Conservation (phyloP, 1,139 yeast genomes). For the Taphrina flavorubra region DNA sequence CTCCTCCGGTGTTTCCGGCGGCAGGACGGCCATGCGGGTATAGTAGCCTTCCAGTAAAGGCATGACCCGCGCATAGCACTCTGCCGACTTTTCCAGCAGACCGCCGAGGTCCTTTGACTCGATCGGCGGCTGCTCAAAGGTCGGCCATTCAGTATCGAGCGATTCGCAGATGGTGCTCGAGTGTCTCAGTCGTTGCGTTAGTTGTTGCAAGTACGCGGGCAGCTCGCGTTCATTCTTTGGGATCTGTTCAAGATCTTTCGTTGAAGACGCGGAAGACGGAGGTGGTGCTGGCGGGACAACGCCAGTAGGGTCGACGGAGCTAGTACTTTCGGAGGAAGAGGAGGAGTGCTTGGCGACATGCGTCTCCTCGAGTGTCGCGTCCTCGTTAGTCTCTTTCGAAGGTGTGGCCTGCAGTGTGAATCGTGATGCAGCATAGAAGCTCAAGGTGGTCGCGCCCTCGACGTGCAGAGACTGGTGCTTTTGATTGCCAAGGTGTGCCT, state of each 20-base stretch:
- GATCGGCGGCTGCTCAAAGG: conserved; percentile 23
- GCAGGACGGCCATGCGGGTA: conserved; percentile 17
- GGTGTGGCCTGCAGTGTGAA: background rate
- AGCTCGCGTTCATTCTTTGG: conserved; percentile 32
- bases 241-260: background rate
- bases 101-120: conserved; percentile 28
- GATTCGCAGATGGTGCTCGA: conserved; percentile 29
- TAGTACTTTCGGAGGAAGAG: background rate
- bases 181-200: conserved; percentile 31
- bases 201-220: conserved; percentile 25
- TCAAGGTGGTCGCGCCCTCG: conserved; percentile 37
- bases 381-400: background rate
- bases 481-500: conserved; percentile 28
- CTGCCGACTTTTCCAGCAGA: conserved; percentile 28
- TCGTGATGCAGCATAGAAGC: conserved; percentile 26
- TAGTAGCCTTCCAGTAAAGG: conserved; percentile 29
- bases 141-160: conserved; percentile 27
- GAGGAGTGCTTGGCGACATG: background rate
- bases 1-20: conserved; percentile 9
- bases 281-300: background rate
- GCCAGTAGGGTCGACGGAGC: background rate
- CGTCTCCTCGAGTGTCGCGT: background rate
- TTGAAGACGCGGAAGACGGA: background rate
- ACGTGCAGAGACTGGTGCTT: conserved; percentile 23
- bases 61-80: conserved; percentile 36